Evolutionary conservation across 2,329 filamentous ascomycete genomes (phyloP).

Genomic region (Botrytis fabae): DNA sequence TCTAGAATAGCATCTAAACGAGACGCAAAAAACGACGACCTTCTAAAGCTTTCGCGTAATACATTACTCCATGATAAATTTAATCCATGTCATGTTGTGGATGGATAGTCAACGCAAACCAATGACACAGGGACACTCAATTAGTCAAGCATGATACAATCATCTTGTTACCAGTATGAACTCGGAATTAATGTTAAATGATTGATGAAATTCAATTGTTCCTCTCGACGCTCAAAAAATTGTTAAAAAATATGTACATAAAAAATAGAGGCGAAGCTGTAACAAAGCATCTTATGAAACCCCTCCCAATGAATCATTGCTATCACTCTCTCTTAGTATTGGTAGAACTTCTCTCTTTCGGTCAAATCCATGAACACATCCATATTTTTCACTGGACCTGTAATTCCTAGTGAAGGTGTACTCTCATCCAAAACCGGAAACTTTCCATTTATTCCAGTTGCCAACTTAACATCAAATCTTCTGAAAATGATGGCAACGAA

Average conservation of each 20-base stretch:
- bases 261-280: neutral
- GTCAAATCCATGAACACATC: constrained; percentile 19
- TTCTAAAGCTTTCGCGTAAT: neutral
- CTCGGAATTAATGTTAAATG: neutral
- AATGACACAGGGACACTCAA: neutral
- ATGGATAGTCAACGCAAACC: neutral
- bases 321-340: neutral
- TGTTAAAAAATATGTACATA: neutral
- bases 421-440: constrained; percentile 17
- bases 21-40: neutral
- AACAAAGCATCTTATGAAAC: neutral
- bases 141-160: neutral
- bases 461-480: constrained; percentile 20
- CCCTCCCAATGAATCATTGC: neutral
- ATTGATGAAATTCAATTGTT: neutral
- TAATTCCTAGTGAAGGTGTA: constrained; percentile 17
- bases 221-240: neutral
- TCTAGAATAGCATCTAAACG: neutral
- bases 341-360: neutral
- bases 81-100: neutral
- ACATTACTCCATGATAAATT: neutral
- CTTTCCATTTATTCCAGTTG: constrained; percentile 6
- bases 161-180: neutral
- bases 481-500: constrained; percentile 21
- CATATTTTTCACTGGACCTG: constrained; percentile 15